These are phyloP conservation scores for Pinus albicaulis DNA, from an alignment of 75 land plant species.

Conservation along the genomic window DNA sequence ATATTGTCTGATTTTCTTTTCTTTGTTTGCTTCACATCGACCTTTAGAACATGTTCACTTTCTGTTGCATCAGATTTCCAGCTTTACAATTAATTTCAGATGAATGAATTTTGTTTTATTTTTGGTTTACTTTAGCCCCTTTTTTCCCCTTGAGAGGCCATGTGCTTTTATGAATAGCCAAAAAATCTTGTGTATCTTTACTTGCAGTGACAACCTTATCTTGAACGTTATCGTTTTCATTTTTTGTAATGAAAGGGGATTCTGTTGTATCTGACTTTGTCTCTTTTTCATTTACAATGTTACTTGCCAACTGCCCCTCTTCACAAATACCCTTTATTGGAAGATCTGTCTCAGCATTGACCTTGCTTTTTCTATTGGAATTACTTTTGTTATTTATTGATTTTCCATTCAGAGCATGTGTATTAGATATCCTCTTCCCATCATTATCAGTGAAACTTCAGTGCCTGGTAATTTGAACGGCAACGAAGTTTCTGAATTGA, in stretches of 20 bases:
- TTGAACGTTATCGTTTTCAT: neutral
- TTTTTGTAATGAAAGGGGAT: neutral
- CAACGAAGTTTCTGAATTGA: conserved; percentile 35
- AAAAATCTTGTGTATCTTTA: neutral
- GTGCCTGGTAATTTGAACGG: conserved; percentile 31
- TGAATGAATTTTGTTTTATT: no score
- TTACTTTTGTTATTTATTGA: neutral
- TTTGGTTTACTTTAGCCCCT: neutral
- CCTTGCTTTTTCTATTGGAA: neutral
- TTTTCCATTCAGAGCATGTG: neutral
- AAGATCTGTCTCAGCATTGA: neutral
- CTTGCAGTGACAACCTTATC: neutral
- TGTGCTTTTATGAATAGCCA: neutral
- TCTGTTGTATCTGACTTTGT: neutral
- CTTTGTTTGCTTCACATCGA: neutral
- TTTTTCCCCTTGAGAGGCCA: neutral
- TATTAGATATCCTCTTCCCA: neutral
- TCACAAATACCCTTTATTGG: neutral
- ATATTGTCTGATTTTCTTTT: neutral
- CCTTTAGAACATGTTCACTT: neutral
- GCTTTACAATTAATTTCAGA: no score
- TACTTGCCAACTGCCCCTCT: no score
- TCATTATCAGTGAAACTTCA: neutral
- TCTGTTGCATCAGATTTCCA: neutral
- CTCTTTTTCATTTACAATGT: neutral